Evolutionary conservation across 805 yeast genomes (phyloP).

Genomic region (Lachancea quebecensis): DNA sequence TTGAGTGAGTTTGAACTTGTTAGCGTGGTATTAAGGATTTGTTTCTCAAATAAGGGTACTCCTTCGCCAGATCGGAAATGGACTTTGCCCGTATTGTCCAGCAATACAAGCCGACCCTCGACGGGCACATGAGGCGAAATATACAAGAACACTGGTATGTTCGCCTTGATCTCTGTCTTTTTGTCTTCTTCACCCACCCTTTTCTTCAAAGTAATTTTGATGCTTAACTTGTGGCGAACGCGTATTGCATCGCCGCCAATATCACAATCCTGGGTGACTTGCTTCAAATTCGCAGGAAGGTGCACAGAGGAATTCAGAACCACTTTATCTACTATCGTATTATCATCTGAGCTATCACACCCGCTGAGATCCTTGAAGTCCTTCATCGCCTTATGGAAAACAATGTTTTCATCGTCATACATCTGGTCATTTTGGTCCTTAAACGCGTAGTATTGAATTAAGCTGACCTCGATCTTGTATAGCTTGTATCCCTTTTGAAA

Average conservation of each 20-base stretch:
- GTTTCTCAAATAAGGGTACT: slow-evolving; percentile 22
- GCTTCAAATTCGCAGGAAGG: slow-evolving; percentile 63
- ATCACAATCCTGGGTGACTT: slow-evolving; percentile 79
- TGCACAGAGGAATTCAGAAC: slow-evolving; percentile 51
- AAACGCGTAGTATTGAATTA: slow-evolving; percentile 58
- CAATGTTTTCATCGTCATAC: slow-evolving; percentile 53
- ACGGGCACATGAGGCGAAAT: slow-evolving; percentile 72
- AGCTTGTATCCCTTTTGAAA: slow-evolving; percentile 67
- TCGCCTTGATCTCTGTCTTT: slow-evolving; percentile 78
- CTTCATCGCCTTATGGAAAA: slow-evolving; percentile 44
- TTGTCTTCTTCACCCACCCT: slow-evolving; percentile 41
- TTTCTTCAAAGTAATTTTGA: slow-evolving; percentile 53
- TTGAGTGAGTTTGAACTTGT: slow-evolving; percentile 5
- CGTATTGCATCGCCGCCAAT: slow-evolving; percentile 54
- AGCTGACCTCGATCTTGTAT: slow-evolving; percentile 57
- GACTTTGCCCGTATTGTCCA: slow-evolving; percentile 36
- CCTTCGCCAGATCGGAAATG: slow-evolving; percentile 37
- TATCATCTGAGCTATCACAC: slow-evolving; percentile 30
- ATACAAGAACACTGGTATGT: slow-evolving; percentile 67
- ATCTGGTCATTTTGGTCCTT: slow-evolving; percentile 50
- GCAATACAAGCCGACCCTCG: slow-evolving; percentile 33
- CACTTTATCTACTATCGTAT: slow-evolving; percentile 47
- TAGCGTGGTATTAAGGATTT: not conserved
- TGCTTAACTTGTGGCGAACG: slow-evolving; percentile 75
- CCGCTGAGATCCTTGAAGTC: slow-evolving; percentile 40